Evolutionary conservation across 495 filamentous ascomycete genomes (phyloP).

Genomic region (Pyrenopolyporus hunteri): DNA sequence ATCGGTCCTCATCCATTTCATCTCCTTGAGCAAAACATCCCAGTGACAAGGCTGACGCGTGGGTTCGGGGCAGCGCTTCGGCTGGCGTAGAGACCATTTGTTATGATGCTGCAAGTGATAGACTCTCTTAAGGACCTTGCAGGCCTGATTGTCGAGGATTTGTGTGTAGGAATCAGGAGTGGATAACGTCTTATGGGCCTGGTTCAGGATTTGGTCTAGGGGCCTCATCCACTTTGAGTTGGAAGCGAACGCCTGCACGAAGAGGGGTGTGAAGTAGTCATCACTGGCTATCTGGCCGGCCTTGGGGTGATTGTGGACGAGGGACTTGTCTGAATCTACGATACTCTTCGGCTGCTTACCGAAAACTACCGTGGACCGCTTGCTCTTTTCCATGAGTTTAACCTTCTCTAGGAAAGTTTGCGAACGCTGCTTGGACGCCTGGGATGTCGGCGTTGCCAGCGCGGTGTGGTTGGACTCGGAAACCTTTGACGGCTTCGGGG

Average conservation of each 20-base stretch:
- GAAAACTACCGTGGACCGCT: conserved; percentile 82
- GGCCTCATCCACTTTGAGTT: conserved; percentile 63
- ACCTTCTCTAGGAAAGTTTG: conserved; percentile 58
- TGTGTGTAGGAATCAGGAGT: conserved; percentile 77
- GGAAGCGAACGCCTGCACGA: conserved; percentile 71
- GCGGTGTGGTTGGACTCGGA: conserved; percentile 41
- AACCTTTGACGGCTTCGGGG: conserved; percentile 52
- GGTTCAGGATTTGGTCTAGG: conserved; percentile 70
- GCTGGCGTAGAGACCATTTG: conserved; percentile 88
- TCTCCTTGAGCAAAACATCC: conserved; percentile 86
- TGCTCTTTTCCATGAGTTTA: conserved; percentile 67
- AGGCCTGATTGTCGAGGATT: conserved; percentile 82
- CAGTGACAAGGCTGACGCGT: conserved; percentile 73
- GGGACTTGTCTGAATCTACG: conserved; percentile 36
- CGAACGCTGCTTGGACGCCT: conserved; percentile 42
- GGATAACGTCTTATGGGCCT: conserved; percentile 81
- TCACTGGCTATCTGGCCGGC: conserved; percentile 51
- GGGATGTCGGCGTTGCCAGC: conserved; percentile 48
- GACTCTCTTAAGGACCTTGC: conserved; percentile 79
- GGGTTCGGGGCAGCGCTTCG: conserved; percentile 80
- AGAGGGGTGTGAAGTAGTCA: conserved; percentile 85
- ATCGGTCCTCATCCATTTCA: conserved; percentile 97
- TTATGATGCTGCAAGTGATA: conserved; percentile 88
- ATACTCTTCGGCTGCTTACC: conserved; percentile 59
- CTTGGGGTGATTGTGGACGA: conserved; percentile 43